Percentiles rank a stretch among this genome's conserved stretches.
Conservation (phyloP, 1,284 basidiomycete species). For the Gomphus bonarii region DNA sequence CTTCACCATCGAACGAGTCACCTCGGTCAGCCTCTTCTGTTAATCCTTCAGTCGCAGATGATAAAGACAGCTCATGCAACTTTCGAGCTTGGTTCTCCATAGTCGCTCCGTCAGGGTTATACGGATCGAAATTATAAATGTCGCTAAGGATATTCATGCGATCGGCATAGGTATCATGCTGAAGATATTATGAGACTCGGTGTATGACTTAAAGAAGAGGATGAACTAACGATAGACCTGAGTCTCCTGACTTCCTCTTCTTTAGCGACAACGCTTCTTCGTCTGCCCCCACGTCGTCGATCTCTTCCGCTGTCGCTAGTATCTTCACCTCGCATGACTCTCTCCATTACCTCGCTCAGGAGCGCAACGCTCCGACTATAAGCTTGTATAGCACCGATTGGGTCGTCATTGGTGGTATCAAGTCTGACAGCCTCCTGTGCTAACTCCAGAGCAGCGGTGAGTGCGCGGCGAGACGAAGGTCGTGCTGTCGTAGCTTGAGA, state of each 20-base stretch:
- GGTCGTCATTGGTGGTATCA: conserved; percentile 73
- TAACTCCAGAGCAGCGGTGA: conserved; percentile 72
- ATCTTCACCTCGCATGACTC: conserved; percentile 73
- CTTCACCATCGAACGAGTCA: conserved; percentile 25
- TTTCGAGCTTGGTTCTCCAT: conserved; percentile 24
- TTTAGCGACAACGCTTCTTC: conserved; percentile 71
- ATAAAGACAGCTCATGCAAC: conserved; percentile 17
- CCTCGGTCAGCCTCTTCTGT: conserved; percentile 16
- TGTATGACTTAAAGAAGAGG: conserved; percentile 11
- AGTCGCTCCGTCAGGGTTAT: conserved; percentile 23
- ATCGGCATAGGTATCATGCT: conserved; percentile 85
- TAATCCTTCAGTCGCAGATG: conserved; percentile 13
- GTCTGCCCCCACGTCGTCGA: conserved; percentile 45
- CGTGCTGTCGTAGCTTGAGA: conserved; percentile 24
- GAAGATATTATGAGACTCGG: conserved; percentile 13
- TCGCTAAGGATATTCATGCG: conserved; percentile 80
- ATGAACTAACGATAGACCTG: conserved; percentile 64
- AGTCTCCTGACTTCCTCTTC: conserved; percentile 75
- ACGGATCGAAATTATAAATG: conserved; percentile 69
- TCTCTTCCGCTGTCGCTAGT: conserved; percentile 40
- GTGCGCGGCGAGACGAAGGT: conserved; percentile 67
- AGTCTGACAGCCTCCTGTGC: conserved; percentile 74
- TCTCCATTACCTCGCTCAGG: conserved; percentile 78
- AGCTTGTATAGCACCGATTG: conserved; percentile 68
- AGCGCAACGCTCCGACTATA: conserved; percentile 75